Evolutionary conservation across 148 eudicot genomes (phyloP), one percentile per base, ranked within the genome.

Genomic region (Heliosperma pusillum): DNA sequence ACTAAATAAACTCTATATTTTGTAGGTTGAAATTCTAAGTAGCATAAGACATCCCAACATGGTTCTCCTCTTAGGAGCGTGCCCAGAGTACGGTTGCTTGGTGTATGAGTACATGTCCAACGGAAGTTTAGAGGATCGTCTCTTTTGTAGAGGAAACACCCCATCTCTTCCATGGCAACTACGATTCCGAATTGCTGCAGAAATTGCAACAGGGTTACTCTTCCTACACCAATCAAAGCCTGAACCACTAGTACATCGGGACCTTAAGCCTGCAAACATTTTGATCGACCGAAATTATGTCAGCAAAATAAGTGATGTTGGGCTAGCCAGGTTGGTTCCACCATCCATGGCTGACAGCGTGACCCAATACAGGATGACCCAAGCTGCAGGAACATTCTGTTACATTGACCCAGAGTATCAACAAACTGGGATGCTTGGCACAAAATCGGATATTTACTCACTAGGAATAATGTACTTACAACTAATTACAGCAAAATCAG

Each of bases 371-470:
- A 79, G 87, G 26, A 88, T 90, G 89, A 90, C 96, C 19, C 86
- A 87, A 68, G 77, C 96, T 0, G 96, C 92, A 0, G 96, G 96
- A 19, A 90, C 96, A 0, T 83, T 90, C 33, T 88, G 96, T 74
- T 90, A 88, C 75, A 90, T 90, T 50, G 96, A 90, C 69, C 96
- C 96, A 1, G 96, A 90, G 77, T 90, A 90, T 82, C 96, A 90
- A 53, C 96, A 88, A 70, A 87, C 90, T 0, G 96, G 96, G 15
- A 86, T 84, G 96, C 82, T 90, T 0, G 92, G 90, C 2, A 86
- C 83, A 19, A 90, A 90, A 76, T 88, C 92, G 0, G 96, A 88
- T 52, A 82, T 88, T 1, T 88, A 90, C 57, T 87, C 92, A 2
- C 78, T 90, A 1, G 96, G 96, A 24, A 84, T 90, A 36, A 22